Conservation (phyloP, 2,329 filamentous ascomycete species). For the Cercospora sp. region DNA sequence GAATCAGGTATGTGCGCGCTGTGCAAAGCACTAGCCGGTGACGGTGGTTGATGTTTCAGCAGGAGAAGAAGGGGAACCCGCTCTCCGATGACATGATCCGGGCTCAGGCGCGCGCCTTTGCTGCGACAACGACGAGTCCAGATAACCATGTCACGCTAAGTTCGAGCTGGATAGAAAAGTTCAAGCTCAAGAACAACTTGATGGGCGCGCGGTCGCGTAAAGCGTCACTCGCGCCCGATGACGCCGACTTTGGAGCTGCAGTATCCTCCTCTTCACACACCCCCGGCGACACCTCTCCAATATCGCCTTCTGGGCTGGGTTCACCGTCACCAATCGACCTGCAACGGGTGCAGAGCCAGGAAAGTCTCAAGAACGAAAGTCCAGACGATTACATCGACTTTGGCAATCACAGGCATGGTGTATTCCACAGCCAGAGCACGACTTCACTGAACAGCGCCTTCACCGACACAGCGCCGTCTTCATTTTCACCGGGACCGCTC, state of each 20-base stretch:
- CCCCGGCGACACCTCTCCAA: constrained; percentile 66
- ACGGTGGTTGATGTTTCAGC: constrained; percentile 33
- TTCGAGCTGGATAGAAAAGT: constrained; percentile 85
- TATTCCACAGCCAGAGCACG: constrained; percentile 65
- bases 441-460: constrained; percentile 69
- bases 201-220: constrained; percentile 57
- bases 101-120: constrained; percentile 79
- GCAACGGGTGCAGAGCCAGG: constrained; percentile 64
- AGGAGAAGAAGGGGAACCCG: constrained; percentile 71
- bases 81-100: constrained; percentile 79
- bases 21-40: neutral
- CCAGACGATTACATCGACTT: constrained; percentile 63
- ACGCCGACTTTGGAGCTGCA: constrained; percentile 64
- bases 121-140: constrained; percentile 63
- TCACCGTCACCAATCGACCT: constrained; percentile 69
- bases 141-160: constrained; percentile 74
- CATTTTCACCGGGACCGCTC: constrained; percentile 68
- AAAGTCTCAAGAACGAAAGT: constrained; percentile 64
- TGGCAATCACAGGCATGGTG: constrained; percentile 57
- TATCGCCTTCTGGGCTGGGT: constrained; percentile 66
- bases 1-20: constrained; percentile 51
- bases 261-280: constrained; percentile 61
- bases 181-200: constrained; percentile 83
- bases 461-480: constrained; percentile 64
- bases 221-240: constrained; percentile 61